Base-by-base conservation (phyloP, 148 eudicot species). In the Polygonum aviculare region DNA sequence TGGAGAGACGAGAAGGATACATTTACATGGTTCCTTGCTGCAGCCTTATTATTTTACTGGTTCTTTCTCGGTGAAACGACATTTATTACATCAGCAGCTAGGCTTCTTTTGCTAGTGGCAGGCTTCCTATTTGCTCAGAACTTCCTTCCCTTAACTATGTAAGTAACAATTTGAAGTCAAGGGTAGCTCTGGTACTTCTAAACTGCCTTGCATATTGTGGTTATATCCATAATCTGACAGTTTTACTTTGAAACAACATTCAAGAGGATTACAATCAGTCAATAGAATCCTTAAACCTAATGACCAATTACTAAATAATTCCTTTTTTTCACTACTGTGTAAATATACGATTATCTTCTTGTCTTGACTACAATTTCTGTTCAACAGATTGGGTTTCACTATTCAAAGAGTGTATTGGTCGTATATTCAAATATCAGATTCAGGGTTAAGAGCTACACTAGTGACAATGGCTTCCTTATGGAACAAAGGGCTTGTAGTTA, bases 1-100 rank as follows among this genome's bases (percentile, higher is more conserved):
- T 95, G 98, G 98, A 90, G 94, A 82, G 91, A 95, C 77, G 97
- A 95, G 86, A 90, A 80, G 94, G 91, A 84, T 78, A 84, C 94
- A 38, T 95, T 92, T 84, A 70, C 85, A 54, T 89, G 79, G 83
- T 95, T 95, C 78, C 83, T 87, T 74, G 82, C 75, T 67, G 77
- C 83, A 50, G 87, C 78, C 77, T 70, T 79, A 45, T 76, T 90
- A 47, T 90, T 83, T 81, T 85, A 89, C 81, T 95, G 96, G 92
- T 83, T 92, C 86, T 89, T 89, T 75, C 85, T 89, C 12, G 82
- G 85, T 73, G 94, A 89, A 78, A 79, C 87, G 79, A 90, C 94
- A 78, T 86, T 89, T 78, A 76, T 92, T 82, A 85, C 94, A 57
- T 95, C 97, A 45, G 79, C 78, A 77, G 90, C 90, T 47, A 81